phyloP scores from a whole-genome alignment of 129 eudicot species.

The Tagetes patula region DNA sequence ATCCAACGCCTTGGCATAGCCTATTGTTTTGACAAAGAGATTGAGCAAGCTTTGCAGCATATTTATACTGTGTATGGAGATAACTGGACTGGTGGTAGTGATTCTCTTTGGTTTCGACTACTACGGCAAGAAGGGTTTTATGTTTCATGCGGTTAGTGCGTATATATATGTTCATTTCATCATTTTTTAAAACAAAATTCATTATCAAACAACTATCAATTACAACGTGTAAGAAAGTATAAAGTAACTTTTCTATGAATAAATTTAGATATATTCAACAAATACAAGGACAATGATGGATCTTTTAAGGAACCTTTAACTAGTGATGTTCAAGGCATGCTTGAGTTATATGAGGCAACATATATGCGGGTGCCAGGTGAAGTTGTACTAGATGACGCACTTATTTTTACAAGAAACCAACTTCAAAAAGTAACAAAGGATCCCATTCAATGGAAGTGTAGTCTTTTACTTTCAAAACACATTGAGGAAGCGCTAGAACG shows the following conservation, averaged over 20 bases:
- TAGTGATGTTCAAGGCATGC: not conserved
- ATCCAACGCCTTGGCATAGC: not conserved
- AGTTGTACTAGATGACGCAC: not conserved
- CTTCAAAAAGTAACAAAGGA: not conserved
- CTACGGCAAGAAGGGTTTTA: slow-evolving; percentile 2
- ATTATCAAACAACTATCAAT: too few relatives aligned
- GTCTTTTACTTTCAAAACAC: not conserved
- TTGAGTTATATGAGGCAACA: slow-evolving; percentile 1
- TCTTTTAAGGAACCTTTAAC: slow-evolving; percentile 6
- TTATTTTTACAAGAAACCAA: not conserved
- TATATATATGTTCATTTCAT: not conserved
- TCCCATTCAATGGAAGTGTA: not conserved
- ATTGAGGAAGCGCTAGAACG: slow-evolving; percentile 6
- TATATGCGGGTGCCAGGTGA: slow-evolving; percentile 9
- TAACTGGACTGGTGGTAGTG: not conserved
- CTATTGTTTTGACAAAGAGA: not conserved
- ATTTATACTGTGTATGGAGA: not conserved
- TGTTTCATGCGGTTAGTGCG: not conserved
- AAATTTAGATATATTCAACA: not conserved
- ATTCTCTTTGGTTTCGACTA: not conserved
- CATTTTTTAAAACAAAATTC: too few relatives aligned
- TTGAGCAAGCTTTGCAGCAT: not conserved
- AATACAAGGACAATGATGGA: not conserved
- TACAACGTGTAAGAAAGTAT: not conserved
- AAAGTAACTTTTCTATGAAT: not conserved